Percentiles rank a stretch among this genome's conserved stretches.
Evolutionary conservation across 352 stramenopile species (phyloP).

Genomic region (Saprolegnia parasitica): DNA sequence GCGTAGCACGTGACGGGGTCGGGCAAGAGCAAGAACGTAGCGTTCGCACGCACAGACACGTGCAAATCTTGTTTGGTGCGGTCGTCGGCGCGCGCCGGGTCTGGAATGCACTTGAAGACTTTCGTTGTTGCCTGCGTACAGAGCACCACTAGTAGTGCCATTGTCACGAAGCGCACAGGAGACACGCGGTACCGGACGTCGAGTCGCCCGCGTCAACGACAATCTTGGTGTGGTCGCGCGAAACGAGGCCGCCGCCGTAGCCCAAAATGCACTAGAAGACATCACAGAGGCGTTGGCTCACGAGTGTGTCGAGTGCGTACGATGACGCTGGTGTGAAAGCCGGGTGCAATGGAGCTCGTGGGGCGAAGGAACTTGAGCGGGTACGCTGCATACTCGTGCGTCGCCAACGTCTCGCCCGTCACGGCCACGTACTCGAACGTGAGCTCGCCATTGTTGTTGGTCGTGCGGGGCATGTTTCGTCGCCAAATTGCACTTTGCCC

Average conservation of each 20-base stretch:
- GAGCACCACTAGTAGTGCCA: constrained; percentile 67
- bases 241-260: constrained; percentile 77
- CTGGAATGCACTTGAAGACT: constrained; percentile 60
- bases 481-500: neutral
- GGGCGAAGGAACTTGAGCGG: constrained; percentile 85
- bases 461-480: neutral
- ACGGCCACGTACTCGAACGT: constrained; percentile 59
- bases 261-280: constrained; percentile 66
- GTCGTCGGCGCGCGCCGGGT: constrained; percentile 33
- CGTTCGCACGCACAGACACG: constrained; percentile 44
- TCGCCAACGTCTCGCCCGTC: constrained; percentile 51
- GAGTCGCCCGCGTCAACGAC: constrained; percentile 43
- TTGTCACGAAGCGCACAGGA: too few species aligned
- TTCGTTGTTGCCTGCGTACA: constrained; percentile 84
- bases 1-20: constrained; percentile 82
- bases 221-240: constrained; percentile 63
- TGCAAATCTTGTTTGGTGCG: constrained; percentile 53
- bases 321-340: constrained; percentile 69
- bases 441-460: constrained; percentile 42
- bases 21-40: constrained; percentile 68
- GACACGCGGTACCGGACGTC: constrained; percentile 42
- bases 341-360: constrained; percentile 48
- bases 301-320: constrained; percentile 42
- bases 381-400: constrained; percentile 77
- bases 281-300: too few species aligned